Base-by-base conservation (phyloP, 176 grass and related monocot species). In the Carex kokanica region DNA sequence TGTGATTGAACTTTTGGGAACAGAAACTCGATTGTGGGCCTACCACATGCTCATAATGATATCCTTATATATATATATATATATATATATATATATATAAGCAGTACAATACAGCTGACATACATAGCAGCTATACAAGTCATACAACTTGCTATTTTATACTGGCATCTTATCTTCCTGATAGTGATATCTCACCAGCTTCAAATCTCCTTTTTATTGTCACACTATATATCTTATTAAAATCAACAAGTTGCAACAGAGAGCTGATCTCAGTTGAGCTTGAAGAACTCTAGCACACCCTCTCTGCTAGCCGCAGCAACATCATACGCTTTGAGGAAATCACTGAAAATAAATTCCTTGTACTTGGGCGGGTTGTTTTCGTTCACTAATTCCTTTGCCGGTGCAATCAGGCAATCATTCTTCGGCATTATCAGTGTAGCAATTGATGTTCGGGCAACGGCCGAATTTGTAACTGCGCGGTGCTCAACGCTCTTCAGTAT, bases 401-500 rank as follows among this genome's bases (percentile, higher is more conserved):
- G 85, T 11, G 64, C 66, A 21, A 90, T 87, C 47, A 65, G n/a
- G 40, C 77, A 77, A 23, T 88, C 83, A 7, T 2, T 70, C 60
- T 78, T 82, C 0, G 89, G 89, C 82, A 83, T 88, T 66, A 85
- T 83, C n/a, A 88, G 60, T 24, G 78, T 73, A 10, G 89, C 86
- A 8, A 88, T 25, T 2, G 89, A 88, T 64, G 75, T 64, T 34
- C 86, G 49, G 63, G 75, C 83, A n/a, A 47, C 24, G 2, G 56
- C 64, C 4, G 83, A 79, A 53, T 89, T 89, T 51, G 78, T 84
- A 60, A 89, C 41, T 61, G 64, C 83, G 12, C 83, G 83, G 51
- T 89, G 87, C 77, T 89, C 83, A 29, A 85, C 77, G n/a, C 87
- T 89, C 54, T 85, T 89, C n/a, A 85, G 63, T 11, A 64, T 23